Percentiles rank a stretch among this genome's conserved stretches.
phyloP scores from a whole-genome alignment of 2,329 filamentous ascomycete species.

The Pseudopyricularia cyperi region DNA sequence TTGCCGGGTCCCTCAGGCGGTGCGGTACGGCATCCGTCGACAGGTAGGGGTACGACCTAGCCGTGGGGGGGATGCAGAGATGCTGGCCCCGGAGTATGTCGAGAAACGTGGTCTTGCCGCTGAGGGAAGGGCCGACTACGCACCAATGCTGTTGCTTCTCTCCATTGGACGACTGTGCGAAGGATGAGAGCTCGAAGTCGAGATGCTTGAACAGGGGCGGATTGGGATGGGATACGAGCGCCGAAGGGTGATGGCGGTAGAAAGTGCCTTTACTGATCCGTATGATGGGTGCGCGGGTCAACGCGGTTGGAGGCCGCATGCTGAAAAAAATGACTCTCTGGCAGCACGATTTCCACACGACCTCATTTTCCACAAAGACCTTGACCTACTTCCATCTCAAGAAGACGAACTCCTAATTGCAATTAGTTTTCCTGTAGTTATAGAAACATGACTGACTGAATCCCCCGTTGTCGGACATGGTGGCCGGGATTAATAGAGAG shows the following conservation, averaged over 20 bases:
- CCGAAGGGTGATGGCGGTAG: conserved; percentile 58
- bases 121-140: conserved; percentile 65
- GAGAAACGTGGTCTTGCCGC: conserved; percentile 72
- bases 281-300: conserved; percentile 44
- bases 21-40: conserved; percentile 45
- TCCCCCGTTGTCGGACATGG: not conserved
- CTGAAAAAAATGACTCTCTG: conserved; percentile 9
- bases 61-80: conserved; percentile 60
- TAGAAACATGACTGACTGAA: too few species aligned
- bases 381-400: not conserved
- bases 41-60: conserved; percentile 69
- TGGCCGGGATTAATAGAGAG: not conserved
- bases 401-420: too few species aligned
- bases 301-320: conserved; percentile 20
- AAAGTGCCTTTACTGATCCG: conserved; percentile 70
- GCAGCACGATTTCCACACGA: not conserved
- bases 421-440: too few species aligned
- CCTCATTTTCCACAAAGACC: not conserved
- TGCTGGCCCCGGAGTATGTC: conserved; percentile 65
- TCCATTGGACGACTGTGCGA: conserved; percentile 23
- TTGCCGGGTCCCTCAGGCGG: conserved; percentile 42
- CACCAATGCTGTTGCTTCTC: conserved; percentile 56
- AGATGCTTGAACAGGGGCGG: conserved; percentile 61
- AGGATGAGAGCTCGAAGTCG: conserved; percentile 52
- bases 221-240: conserved; percentile 33